Base-by-base conservation (phyloP, 2,329 filamentous ascomycete species). In the Cladosporium sp. region DNA sequence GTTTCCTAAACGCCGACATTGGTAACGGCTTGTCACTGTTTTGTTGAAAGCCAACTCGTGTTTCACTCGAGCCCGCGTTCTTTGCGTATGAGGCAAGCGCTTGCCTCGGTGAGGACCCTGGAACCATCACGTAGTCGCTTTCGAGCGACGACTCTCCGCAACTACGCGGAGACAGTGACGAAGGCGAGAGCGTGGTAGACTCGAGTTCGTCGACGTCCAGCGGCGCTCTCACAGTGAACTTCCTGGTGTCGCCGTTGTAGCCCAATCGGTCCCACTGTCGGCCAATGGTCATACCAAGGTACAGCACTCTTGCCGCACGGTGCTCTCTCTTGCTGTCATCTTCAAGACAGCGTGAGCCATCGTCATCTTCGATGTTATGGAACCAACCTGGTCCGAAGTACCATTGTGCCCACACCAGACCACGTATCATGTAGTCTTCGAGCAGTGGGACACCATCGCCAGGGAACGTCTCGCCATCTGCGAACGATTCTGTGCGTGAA, bases 381-480 rank as follows among this genome's bases (percentile, higher is more conserved):
- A 89, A 89, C 82, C 83, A 89, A 0, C 77, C 73, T 0, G 71
- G 58, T 0, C 86, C 85, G 55, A 83, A 86, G 58, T 87, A 87
- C 11, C 77, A 75, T 2, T 84, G 78, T 0, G 80, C 76, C 76
- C 84, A 89, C 1, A 85, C 69, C 1, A 89, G 74, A 0, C 88
- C 88, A 1, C 86, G 78, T 58, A 90, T 79, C 0, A 82, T 78
- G 63, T 84, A 89, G 61, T 92, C 88, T 51, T 91, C 88, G 0
- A 87, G 86, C 0, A 91, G 69, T 0, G 88, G 87, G 0, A 80
- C 75, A 1, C 77, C 77, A 0, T 77, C 69, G 1, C 55, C 58
- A 74, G 71, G 63, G 73, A 60, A 84, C 73, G 25, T 76, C 59
- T 39, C 69, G 59, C 60, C 66, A 7, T 60, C 59, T 9, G 66